Evolutionary conservation across 306 rosid genomes (phyloP).

Genomic region (Coriaria nepalensis): DNA sequence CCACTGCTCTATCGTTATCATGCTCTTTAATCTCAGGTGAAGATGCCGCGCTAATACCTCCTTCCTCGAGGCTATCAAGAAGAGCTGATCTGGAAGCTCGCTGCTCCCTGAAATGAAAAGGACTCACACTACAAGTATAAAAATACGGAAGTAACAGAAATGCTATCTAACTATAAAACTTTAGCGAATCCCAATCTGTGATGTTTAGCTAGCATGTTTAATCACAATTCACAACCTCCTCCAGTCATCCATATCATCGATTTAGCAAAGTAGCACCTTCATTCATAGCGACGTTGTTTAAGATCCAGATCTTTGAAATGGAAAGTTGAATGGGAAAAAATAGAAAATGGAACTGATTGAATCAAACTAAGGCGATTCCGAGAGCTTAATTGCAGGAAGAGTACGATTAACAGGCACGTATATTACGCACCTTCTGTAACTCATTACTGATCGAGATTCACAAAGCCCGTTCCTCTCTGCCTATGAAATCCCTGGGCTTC

Average conservation of each 20-base stretch:
- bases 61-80: conserved; percentile 81
- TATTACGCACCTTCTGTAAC: conserved; percentile 68
- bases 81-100: conserved; percentile 64
- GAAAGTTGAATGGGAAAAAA: no score
- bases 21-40: conserved; percentile 53
- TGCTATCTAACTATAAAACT: no score
- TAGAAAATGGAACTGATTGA: not conserved
- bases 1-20: conserved; percentile 59
- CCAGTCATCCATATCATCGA: no score
- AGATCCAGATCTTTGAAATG: no score
- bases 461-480: conserved; percentile 9
- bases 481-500: not conserved
- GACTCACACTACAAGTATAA: not conserved
- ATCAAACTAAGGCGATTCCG: not conserved
- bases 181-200: no score
- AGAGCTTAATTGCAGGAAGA: not conserved
- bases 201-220: no score
- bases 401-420: not conserved
- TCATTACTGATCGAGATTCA: conserved; percentile 28
- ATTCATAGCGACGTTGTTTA: no score
- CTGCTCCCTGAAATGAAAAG: conserved; percentile 43
- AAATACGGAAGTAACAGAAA: not conserved
- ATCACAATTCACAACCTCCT: no score
- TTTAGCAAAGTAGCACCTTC: no score
- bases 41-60: conserved; percentile 66